Evolutionary conservation across 148 eudicot species (phyloP), one percentile per base, ranked within the genome.

Genomic region (Vaccinium corymbosum): DNA sequence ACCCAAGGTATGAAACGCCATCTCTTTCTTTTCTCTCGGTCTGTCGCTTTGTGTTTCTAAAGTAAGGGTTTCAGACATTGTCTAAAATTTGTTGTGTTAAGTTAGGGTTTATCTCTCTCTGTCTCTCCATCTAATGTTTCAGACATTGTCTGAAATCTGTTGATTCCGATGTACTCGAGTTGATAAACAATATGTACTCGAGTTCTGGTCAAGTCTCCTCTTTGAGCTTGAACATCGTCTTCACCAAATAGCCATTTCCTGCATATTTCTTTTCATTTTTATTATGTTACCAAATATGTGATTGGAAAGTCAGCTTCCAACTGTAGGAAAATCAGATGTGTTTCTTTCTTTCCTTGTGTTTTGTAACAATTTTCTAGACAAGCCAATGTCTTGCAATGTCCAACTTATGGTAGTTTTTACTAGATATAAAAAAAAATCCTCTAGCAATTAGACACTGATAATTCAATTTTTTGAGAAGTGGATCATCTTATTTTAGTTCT

Each of bases 401-500:
- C 68, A 11, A 7, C 68, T 62, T 6, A 22, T 61, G 27, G 68
- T 62, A 12, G 13, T 22, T 48, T 8, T 76, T 46, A 48, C 46
- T 46, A 48, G 4, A 48, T 22, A 76, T 74, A 19, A 49, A 56
- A 76, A 76, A 76, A 49, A 3, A 9, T 52, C 79, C 32, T 48
- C 17, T n/a, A 48, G 29, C 56, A 76, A 76, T 12, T 49, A 20
- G 56, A 49, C 2, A 76, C 13, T 11, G 56, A 49, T 76, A 22
- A n/a, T n/a, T 76, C 29, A 76, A 53, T 49, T 76, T 72, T 11
- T 50, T 17, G 56, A 22, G 15, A 17, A 15, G 53, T 75, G 52
- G 53, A 75, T 32, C 13, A 15, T 75, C 78, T 46, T 46, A 75
- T 75, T 74, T 75, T 48, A 75, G 78, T 20, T 75, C 53, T 75